phyloP scores from a whole-genome alignment of 2,329 filamentous ascomycete genomes.

The Pyrenochaeta sp. region DNA sequence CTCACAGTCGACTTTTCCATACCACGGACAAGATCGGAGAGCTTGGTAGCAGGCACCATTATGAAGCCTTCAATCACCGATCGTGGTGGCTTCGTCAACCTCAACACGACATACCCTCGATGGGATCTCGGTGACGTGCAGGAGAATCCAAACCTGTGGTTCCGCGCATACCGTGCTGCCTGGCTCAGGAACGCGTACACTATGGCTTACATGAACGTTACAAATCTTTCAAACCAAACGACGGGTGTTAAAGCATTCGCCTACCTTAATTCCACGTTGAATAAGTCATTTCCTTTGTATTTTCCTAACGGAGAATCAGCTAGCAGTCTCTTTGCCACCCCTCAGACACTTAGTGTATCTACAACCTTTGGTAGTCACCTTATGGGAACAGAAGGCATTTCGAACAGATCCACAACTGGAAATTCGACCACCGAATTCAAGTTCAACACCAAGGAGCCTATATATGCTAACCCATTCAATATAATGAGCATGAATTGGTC shows the following conservation, averaged over 20 bases:
- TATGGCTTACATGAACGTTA: conserved; percentile 54
- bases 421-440: conserved; percentile 5
- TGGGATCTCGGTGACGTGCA: conserved; percentile 44
- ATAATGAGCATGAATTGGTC: conserved; percentile 2
- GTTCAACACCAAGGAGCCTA: not conserved
- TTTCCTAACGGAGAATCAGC: not conserved
- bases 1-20: conserved; percentile 55
- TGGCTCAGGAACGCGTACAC: conserved; percentile 54
- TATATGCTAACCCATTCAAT: conserved; percentile 13
- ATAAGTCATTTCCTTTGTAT: conserved; percentile 44
- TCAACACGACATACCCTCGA: conserved; percentile 47
- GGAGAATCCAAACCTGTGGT: conserved; percentile 47
- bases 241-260: conserved; percentile 33
- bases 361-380: not conserved
- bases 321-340: not conserved
- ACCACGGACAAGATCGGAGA: conserved; percentile 3
- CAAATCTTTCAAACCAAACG: conserved; percentile 24
- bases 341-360: not conserved
- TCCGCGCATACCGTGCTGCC: conserved; percentile 56
- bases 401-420: conserved; percentile 4
- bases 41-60: conserved; percentile 1
- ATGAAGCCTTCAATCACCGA: conserved; percentile 49
- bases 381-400: conserved; percentile 1
- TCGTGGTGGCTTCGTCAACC: conserved; percentile 54
- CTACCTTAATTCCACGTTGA: conserved; percentile 50